phyloP scores from a whole-genome alignment of 139 green algal species.

The Bryopsis sp. region DNA sequence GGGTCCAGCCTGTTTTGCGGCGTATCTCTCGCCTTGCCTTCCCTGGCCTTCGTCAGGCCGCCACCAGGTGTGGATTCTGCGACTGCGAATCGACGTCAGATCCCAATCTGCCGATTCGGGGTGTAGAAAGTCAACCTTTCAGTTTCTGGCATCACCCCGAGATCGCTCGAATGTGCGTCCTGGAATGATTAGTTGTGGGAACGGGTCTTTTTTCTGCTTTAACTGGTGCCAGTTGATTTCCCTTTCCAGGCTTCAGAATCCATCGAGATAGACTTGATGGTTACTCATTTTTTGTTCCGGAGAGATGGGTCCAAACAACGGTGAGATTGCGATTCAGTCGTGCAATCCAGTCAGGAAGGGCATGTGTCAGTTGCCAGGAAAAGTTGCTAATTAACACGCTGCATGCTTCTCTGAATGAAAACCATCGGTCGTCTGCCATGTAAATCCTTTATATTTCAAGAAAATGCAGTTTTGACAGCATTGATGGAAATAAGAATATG shows the following conservation, averaged over 20 bases:
- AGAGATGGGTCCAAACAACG: constrained; percentile 4
- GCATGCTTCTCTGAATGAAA: background rate
- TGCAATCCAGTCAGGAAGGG: background rate
- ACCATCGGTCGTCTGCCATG: background rate
- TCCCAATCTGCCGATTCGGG: background rate
- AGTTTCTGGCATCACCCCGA: too few species aligned
- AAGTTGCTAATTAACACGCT: background rate
- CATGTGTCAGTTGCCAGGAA: background rate
- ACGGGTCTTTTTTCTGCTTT: background rate
- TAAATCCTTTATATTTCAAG: background rate
- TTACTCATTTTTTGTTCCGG: constrained; percentile 16
- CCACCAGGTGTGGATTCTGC: background rate
- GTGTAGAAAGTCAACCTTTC: too few species aligned
- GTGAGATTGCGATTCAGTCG: background rate
- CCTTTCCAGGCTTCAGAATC: background rate
- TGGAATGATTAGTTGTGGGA: too few species aligned
- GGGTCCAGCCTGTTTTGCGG: background rate
- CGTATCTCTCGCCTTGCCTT: background rate
- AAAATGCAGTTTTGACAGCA: background rate
- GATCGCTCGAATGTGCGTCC: too few species aligned
- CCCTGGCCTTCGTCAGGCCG: background rate
- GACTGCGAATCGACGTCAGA: background rate
- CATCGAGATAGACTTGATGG: constrained; percentile 18
- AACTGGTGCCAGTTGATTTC: background rate
- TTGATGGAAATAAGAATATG: background rate